Evolutionary conservation across 2,329 filamentous ascomycete genomes (phyloP), one percentile per base, ranked within the genome.

Genomic region (Graphilbum ipis-grandicollis): DNA sequence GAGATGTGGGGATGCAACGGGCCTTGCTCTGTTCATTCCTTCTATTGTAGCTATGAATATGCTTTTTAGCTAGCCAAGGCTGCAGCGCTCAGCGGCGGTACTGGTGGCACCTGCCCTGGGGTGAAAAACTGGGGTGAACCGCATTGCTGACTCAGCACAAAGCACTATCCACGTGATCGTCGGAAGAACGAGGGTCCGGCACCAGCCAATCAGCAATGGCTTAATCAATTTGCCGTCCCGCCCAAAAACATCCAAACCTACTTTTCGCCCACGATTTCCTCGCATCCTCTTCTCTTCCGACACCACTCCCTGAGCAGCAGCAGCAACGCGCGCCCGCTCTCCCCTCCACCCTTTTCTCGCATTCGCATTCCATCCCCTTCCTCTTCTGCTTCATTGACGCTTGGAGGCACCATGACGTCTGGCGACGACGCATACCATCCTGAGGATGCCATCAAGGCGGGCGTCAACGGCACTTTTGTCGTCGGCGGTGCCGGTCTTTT

Each of bases 401-500:
- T 34, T 35, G 32, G 31, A 40, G 46, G 33, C 44, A 44, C 48
- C 46, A 53, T 54, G 50, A 48, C 52, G 42, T 43, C 49, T 33
- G 49, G 46, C 39, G 47, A 53, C 30, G 46, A 48, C 33, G 38
- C 42, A n/a, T 57, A 55, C 45, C 47, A 53, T 32, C 53, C 54
- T 31, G 47, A 53, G 52, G 76, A 82, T 62, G 70, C 77, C 39
- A 56, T 82, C 48, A 55, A 58, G 35, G 57, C 58, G 35, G 62
- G 72, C 21, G 53, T 70, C 50, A 68, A 64, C 48, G 64, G 66
- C 39, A 66, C 65, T 30, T 49, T 66, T 44, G 56, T 75, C 44
- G 68, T 66, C 34, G 71, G 73, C 46, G 58, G 60, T 39, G 65
- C 65, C 36, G 78, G 78, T 47, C 58, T 75, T 42, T 66, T 66